Percentiles rank a stretch among this genome's conserved stretches.
phyloP scores from a whole-genome alignment of 768 basidiomycete genomes.

The Hemileccinum rubropunctum region DNA sequence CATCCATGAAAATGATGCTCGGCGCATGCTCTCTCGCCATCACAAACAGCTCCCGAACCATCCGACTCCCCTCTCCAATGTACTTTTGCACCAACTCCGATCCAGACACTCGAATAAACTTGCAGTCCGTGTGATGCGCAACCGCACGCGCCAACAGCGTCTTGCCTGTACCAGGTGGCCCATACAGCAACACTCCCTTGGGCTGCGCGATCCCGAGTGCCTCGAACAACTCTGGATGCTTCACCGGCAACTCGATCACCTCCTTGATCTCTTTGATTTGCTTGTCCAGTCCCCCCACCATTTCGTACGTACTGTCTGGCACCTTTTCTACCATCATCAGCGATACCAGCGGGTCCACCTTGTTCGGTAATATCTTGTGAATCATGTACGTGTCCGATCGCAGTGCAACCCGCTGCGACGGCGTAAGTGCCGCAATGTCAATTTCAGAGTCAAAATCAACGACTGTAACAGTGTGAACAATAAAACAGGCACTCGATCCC shows the following conservation, averaged over 20 bases:
- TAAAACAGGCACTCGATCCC: neutral
- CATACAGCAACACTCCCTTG: conserved; percentile 93
- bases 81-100: conserved; percentile 97
- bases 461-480: conserved; percentile 45
- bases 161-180: conserved; percentile 96
- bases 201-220: conserved; percentile 95
- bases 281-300: conserved; percentile 98
- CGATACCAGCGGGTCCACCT: conserved; percentile 96
- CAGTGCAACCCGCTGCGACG: conserved; percentile 89
- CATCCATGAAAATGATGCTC: conserved; percentile 99
- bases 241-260: conserved; percentile 96
- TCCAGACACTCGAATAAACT: conserved; percentile 94
- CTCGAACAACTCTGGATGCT: conserved; percentile 97
- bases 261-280: conserved; percentile 99
- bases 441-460: conserved; percentile 92
- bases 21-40: conserved; percentile 98
- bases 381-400: conserved; percentile 96
- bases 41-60: conserved; percentile 97
- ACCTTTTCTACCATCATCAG: conserved; percentile 99
- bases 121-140: conserved; percentile 96
- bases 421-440: conserved; percentile 73
- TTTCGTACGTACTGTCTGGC: conserved; percentile 98
- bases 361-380: conserved; percentile 95
- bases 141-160: conserved; percentile 93
- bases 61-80: conserved; percentile 93